Percentiles rank a stretch among this genome's conserved stretches.
These are phyloP conservation scores for Funneliformis geosporum DNA, from an alignment of 192 early-diverging fungal species.

Conservation along the genomic window DNA sequence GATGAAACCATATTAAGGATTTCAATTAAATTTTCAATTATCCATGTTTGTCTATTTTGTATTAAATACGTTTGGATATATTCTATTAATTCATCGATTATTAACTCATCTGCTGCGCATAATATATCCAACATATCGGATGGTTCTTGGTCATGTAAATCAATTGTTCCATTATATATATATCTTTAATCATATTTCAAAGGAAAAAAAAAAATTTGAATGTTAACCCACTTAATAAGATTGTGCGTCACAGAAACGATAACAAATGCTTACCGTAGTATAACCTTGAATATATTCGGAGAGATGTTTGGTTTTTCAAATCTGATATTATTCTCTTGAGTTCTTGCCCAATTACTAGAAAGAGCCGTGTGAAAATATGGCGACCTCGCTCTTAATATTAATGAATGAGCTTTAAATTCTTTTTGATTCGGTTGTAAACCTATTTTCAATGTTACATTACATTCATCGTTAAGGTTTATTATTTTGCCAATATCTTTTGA, in stretches of 20 bases:
- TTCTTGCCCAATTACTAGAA: constrained; percentile 12
- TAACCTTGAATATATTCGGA: not conserved
- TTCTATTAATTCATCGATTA: constrained; percentile 5
- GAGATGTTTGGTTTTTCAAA: constrained; percentile 19
- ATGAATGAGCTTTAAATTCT: constrained; percentile 20
- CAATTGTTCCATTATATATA: constrained; percentile 10
- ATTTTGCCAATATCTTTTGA: constrained; percentile 8
- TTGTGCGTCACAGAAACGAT: not conserved
- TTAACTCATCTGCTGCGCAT: constrained; percentile 23
- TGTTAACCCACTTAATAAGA: not conserved
- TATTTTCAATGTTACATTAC: not conserved
- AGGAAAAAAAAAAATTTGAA: not conserved
- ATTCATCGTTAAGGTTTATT: not conserved
- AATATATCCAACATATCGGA: constrained; percentile 9
- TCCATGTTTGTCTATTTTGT: not conserved
- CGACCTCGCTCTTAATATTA: constrained; percentile 18
- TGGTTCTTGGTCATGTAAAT: not conserved
- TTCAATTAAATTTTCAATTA: not conserved
- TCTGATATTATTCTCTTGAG: not conserved
- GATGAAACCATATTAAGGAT: not conserved
- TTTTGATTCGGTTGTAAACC: not conserved
- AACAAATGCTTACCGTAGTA: not conserved
- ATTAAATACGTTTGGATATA: constrained; percentile 10
- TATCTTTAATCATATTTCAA: not conserved
- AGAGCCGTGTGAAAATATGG: constrained; percentile 1